Evolutionary conservation across 176 grass and related monocot genomes (phyloP), one percentile per base, ranked within the genome.

Genomic region (Oryza meridionalis): DNA sequence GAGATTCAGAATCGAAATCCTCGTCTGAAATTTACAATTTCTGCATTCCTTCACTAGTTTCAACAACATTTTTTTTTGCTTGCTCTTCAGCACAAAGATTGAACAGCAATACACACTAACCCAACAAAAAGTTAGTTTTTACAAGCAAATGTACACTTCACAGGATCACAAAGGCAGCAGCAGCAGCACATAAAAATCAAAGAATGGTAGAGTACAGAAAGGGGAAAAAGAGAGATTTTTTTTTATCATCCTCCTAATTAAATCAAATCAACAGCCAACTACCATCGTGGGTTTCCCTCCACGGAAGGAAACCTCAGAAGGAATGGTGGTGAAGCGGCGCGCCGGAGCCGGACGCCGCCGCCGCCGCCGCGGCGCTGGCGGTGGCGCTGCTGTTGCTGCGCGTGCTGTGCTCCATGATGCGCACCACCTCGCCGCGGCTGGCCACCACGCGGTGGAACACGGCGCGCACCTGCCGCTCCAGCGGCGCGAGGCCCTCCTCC

Each of bases 401-500:
- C 45, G 87, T 35, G 89, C 74, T 86, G 76, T 86, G 86, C 49
- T 90, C 93, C 16, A 92, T 74, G 74, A 71, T 85, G 7, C 80
- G 72, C 51, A 98, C 51, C 64, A 98, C 83, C 81, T 93, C 96
- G 5, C 81, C 73, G 15, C 93, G 91, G 80, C 83, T 87, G 35
- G 87, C 83, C 14, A 98, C 93, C 2, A 95, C 75, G 69, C 89
- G 67, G 75, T 98, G 96, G 86, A 98, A 98, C 44, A 98, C 96
- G 1, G 77, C 77, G 73, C 96, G 89, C 64, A 98, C 89, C 89
- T 95, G 89, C 58, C 87, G 72, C 73, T 98, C 96, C 13, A 95
- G 82, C 6, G 96, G 91, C 38, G 85, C 82, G 1, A 98, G 91
- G 5, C 89, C 93, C 6, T 95, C 93, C 49, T 95, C 93, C 59